Base-by-base conservation (phyloP, 139 green algal genomes). In the Chlamydomonas sphaeroides region DNA sequence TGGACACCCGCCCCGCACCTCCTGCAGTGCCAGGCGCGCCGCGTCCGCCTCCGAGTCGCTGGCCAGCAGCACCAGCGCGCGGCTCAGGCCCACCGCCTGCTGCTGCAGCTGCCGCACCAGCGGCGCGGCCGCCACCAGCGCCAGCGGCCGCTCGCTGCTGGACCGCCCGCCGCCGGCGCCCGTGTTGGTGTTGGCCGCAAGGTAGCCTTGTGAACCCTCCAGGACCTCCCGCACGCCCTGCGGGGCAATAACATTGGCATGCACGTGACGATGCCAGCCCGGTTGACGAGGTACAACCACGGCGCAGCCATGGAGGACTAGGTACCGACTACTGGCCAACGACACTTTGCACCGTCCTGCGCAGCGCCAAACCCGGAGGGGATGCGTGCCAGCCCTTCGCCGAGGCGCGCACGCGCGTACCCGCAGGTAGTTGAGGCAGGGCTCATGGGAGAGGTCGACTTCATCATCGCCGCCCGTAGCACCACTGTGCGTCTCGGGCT, bases 21-120 rank as follows among this genome's bases (percentile, higher is more conserved):
- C 68, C 35, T n/a, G 3, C 15, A 51, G 35, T 26, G 61, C 65
- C 65, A 76, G 65, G 49, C 77, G 48, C 15, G 65, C 48, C 5
- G 65, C 65, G 49, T 84, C 65, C 23, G 65, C 63, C 49, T 75
- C 65, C 0, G 77, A 48, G 65, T 84, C 77, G 51, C 65, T 84
- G n/a, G 77, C 65, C 48, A 74, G 65, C 77, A 76, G 48, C 48
- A 75, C 48, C 45, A 84, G 48, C 25, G 41, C 48, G 14, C 65
- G 41, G 1, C 30, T 26, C 48, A 84, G 35, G 20, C 49, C 65
- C 1, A 14, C 65, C 32, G 65, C 65, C 63, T 84, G 77, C 65
- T 56, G 57, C 65, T 67, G 77, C 65, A 84, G 65, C 20, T 84
- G 77, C 45, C 49, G 49, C 35, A 84, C 49, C 30, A 75, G 7